Evolutionary conservation across 2,329 filamentous ascomycete species (phyloP), one percentile per base, ranked within the genome.

Genomic region (Claviceps sp.): DNA sequence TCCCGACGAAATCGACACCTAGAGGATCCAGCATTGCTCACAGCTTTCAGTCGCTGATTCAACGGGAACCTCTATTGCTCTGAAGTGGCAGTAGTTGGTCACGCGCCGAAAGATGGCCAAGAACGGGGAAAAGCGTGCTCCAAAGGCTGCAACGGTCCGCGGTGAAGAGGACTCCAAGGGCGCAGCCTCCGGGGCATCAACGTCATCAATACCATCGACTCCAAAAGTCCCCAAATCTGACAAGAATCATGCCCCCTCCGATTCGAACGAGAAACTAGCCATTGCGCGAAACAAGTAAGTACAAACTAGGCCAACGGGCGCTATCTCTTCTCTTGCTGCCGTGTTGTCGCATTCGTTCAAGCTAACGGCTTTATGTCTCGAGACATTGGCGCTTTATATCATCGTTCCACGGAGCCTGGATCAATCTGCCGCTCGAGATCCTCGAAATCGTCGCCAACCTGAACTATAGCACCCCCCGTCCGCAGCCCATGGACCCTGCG

Each of bases 351-450:
- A 5, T 2, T 5, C 2, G 5, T 34, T 4, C 8, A 30, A 46
- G 30, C 26, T 34, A 34, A 24, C 11, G 5, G 3, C 30, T 9
- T 34, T 13, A 4, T 48, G 1, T 38, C 20, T 40, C 22, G 48
- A 91, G 87, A 65, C 86, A 91, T 70, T 91, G 87, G 87, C 79
- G 82, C 57, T 88, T 89, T 65, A 89, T 93, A 54, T 89, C 86
- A 22, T 85, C 83, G 30, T 93, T 87, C 62, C 84, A 90, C 63
- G 88, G 87, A 24, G 82, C 86, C 58, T 93, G 88, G 88, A 78
- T 90, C 14, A 84, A 89, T 66, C 73, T 91, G 52, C 85, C 87
- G 20, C 78, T 82, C 56, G 87, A 91, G 66, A 79, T 89, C 52
- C 81, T 94, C 67, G 84, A 90, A 65, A 81, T 78, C 48, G 77